A percentile compares a stretch with the other conserved stretches of the same genome.
Evolutionary conservation across 1,139 yeast genomes (phyloP).

Genomic region (Suhomyces taliae): DNA sequence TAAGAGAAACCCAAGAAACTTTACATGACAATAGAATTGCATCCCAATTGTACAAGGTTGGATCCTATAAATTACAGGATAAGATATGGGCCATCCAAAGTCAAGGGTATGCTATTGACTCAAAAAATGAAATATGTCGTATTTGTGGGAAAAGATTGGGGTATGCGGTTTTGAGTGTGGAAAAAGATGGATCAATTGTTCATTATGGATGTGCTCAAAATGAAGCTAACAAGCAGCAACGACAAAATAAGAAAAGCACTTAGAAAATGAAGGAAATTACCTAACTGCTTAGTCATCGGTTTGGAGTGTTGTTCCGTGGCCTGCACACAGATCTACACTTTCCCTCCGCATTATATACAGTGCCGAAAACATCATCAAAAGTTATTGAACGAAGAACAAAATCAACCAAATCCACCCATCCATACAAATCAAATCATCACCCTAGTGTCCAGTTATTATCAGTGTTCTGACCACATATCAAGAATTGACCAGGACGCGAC

Average conservation of each 20-base stretch:
- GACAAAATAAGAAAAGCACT: background rate
- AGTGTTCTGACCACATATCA: no score
- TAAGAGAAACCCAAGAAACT: conserved; percentile 33
- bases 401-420: background rate
- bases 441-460: no score
- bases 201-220: conserved; percentile 64
- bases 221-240: background rate
- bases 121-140: conserved; percentile 48
- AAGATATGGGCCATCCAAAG: conserved; percentile 39
- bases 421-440: no score
- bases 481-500: no score
- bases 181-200: conserved; percentile 52
- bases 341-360: background rate
- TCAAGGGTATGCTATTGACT: conserved; percentile 34
- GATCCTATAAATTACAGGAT: conserved; percentile 33
- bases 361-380: conserved; percentile 1
- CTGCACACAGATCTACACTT: conserved; percentile 1
- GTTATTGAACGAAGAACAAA: background rate
- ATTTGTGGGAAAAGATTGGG: conserved; percentile 66
- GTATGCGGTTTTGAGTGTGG: conserved; percentile 57
- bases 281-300: background rate
- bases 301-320: background rate
- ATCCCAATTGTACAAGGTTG: conserved; percentile 39
- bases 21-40: conserved; percentile 29
- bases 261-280: background rate